Evolutionary conservation across 2,329 filamentous ascomycete genomes (phyloP).

Genomic region (Aspergillus cejpii): DNA sequence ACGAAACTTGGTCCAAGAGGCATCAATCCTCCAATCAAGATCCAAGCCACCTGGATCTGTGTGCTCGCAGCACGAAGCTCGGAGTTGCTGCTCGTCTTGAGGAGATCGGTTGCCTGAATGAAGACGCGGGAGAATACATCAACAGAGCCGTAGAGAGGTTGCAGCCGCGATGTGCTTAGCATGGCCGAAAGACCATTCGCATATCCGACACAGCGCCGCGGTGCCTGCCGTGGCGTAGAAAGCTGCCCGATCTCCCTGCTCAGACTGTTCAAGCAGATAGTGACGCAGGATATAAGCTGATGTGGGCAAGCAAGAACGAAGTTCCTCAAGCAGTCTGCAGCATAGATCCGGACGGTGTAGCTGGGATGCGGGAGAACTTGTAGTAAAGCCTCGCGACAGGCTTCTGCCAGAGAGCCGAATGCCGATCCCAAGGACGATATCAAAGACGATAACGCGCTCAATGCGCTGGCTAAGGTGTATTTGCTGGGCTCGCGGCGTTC

Average conservation of each 20-base stretch:
- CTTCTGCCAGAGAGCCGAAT: constrained; percentile 68
- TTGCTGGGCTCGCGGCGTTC: constrained; percentile 86
- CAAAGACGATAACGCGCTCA: constrained; percentile 73
- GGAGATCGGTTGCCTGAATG: constrained; percentile 79
- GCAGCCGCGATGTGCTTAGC: constrained; percentile 78
- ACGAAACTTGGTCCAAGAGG: constrained; percentile 95
- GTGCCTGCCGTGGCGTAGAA: constrained; percentile 66
- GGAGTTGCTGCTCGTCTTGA: constrained; percentile 87
- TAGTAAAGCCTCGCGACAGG: constrained; percentile 76
- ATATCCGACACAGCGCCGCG: constrained; percentile 78
- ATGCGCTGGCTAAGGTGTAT: constrained; percentile 68
- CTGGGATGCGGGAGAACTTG: constrained; percentile 91
- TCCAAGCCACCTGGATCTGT: constrained; percentile 97
- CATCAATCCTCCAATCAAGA: constrained; percentile 93
- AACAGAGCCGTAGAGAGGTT: constrained; percentile 87
- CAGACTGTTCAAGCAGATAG: constrained; percentile 94
- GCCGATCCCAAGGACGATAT: constrained; percentile 77
- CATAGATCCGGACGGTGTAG: constrained; percentile 90
- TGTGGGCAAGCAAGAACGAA: constrained; percentile 89
- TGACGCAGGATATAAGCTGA: constrained; percentile 82
- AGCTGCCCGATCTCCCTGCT: constrained; percentile 77
- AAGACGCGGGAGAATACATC: constrained; percentile 91
- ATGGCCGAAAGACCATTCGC: constrained; percentile 87
- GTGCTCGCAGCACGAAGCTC: constrained; percentile 86
- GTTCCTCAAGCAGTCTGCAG: constrained; percentile 74